phyloP scores from a whole-genome alignment of 2,329 filamentous ascomycete genomes.

The Ascomycota sp. region DNA sequence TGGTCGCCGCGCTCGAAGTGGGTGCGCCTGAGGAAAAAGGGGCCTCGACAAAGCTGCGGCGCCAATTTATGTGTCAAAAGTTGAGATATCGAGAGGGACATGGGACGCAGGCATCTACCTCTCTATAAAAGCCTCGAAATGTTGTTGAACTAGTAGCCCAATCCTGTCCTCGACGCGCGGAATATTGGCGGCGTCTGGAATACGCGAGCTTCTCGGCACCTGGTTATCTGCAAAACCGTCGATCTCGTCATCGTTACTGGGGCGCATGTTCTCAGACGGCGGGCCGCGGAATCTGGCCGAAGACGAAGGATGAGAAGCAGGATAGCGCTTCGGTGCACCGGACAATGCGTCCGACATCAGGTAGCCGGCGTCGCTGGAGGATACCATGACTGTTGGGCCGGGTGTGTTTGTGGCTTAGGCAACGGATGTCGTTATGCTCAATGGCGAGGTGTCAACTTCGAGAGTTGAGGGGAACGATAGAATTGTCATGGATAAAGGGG shows the following conservation, averaged over 20 bases:
- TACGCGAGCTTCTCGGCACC: slow-evolving; percentile 28
- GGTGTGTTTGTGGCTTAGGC: too few relatives aligned
- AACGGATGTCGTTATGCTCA: too few relatives aligned
- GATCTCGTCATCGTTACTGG: slow-evolving; percentile 37
- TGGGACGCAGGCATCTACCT: slow-evolving; percentile 21
- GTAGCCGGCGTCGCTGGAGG: slow-evolving; percentile 32
- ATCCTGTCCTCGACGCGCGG: slow-evolving; percentile 56
- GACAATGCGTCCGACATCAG: slow-evolving; percentile 33
- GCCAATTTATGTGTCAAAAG: too few relatives aligned
- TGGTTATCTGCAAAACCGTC: slow-evolving; percentile 44
- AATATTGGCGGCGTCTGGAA: slow-evolving; percentile 28
- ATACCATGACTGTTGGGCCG: slow-evolving; percentile 18
- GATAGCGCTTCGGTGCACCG: slow-evolving; percentile 19
- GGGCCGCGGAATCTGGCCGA: slow-evolving; percentile 30
- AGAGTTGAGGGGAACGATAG: too few relatives aligned
- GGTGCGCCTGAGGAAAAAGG: slow-evolving; percentile 38
- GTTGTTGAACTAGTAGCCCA: slow-evolving; percentile 49
- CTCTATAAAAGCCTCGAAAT: slow-evolving; percentile 64
- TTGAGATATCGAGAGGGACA: too few relatives aligned
- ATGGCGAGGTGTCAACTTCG: too few relatives aligned
- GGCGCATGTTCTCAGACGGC: slow-evolving; percentile 38
- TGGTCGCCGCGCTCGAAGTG: slow-evolving; percentile 46
- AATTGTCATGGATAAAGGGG: too few relatives aligned
- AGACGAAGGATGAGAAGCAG: slow-evolving; percentile 26
- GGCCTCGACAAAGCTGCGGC: slow-evolving; percentile 41